These are phyloP conservation scores for Fonsecaea pedrosoi DNA, from an alignment of 2,329 filamentous ascomycete genomes.

Conservation along the genomic window DNA sequence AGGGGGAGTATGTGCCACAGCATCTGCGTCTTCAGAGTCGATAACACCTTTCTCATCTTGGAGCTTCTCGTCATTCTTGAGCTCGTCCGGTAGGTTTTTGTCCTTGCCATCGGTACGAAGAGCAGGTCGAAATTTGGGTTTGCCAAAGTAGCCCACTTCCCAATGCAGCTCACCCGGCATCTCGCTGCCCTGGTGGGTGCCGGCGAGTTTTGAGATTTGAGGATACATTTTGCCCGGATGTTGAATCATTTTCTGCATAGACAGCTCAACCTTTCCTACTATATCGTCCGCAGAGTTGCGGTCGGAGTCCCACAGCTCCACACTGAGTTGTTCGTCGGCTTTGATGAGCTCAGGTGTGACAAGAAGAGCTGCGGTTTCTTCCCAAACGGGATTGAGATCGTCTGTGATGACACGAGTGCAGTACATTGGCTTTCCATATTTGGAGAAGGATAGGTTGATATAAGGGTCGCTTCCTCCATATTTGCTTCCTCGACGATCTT, in stretches of 20 bases:
- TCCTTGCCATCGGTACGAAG: conserved; percentile 88
- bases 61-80: conserved; percentile 76
- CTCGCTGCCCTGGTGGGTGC: conserved; percentile 79
- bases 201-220: conserved; percentile 80
- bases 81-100: conserved; percentile 72
- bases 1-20: conserved; percentile 85
- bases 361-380: conserved; percentile 82
- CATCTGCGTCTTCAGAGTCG: conserved; percentile 77
- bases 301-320: conserved; percentile 97
- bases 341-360: conserved; percentile 91
- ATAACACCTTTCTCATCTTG: conserved; percentile 87
- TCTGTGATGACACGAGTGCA: conserved; percentile 96
- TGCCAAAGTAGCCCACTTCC: conserved; percentile 95
- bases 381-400: conserved; percentile 89
- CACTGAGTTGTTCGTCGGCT: conserved; percentile 87
- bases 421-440: conserved; percentile 97
- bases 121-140: conserved; percentile 83
- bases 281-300: conserved; percentile 91
- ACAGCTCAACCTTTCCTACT: conserved; percentile 91
- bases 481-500: conserved; percentile 80
- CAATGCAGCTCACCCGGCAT: conserved; percentile 96
- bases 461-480: conserved; percentile 94
- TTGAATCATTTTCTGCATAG: conserved; percentile 93
- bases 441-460: conserved; percentile 92
- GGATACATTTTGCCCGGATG: conserved; percentile 93